Evolutionary conservation across 2,329 filamentous ascomycete genomes (phyloP).

Genomic region (Botrytis fragariae): DNA sequence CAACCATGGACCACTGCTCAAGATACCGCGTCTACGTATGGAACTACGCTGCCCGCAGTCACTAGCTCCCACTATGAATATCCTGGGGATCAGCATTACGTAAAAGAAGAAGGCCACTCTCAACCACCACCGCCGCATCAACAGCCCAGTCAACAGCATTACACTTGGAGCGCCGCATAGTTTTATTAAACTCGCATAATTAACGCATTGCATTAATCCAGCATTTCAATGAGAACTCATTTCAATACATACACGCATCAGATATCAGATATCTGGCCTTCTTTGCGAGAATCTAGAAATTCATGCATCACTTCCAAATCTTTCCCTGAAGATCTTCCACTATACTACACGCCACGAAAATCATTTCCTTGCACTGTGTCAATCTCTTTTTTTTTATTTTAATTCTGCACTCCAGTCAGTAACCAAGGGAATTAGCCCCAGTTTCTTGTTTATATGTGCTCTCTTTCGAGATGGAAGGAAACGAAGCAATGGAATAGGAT

Average conservation of each 20-base stretch:
- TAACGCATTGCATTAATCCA: background rate
- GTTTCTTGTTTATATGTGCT: background rate
- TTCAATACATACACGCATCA: background rate
- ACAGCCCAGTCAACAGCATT: constrained; percentile 28
- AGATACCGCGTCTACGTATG: constrained; percentile 29
- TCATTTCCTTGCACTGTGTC: background rate
- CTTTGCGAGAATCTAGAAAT: background rate
- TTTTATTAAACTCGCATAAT: background rate
- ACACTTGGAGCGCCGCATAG: constrained; percentile 34
- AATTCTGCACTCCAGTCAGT: constrained; percentile 12
- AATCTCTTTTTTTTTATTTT: background rate
- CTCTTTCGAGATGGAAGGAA: background rate
- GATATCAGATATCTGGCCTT: background rate
- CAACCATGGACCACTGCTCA: constrained; percentile 33
- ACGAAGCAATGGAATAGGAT: background rate
- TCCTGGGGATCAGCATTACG: constrained; percentile 28
- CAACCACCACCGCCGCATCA: constrained; percentile 20
- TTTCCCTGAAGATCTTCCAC: background rate
- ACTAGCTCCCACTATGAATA: constrained; percentile 33
- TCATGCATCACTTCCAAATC: background rate
- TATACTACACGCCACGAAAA: background rate
- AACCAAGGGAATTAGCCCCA: background rate
- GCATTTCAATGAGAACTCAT: background rate
- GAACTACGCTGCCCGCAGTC: constrained; percentile 24
- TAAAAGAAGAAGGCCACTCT: constrained; percentile 28